These are phyloP conservation scores for Mucor plumbeus DNA, from an alignment of 371 early-diverging fungal species.

Conservation along the genomic window DNA sequence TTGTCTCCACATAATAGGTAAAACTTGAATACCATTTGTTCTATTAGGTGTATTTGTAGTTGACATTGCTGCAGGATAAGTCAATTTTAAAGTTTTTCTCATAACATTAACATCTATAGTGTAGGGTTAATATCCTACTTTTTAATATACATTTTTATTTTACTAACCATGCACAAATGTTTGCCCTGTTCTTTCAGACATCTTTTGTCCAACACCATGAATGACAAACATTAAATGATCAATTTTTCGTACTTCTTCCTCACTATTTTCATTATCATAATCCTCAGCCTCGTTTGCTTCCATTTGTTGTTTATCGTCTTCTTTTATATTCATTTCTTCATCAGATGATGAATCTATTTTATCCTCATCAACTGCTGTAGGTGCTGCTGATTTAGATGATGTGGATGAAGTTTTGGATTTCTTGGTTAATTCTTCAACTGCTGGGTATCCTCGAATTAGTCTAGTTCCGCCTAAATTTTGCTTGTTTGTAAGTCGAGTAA, in stretches of 20 bases:
- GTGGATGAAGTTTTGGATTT: slow-evolving; percentile 9
- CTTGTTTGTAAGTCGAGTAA: slow-evolving; percentile 67
- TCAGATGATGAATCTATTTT: slow-evolving; percentile 7
- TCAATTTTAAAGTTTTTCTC: slow-evolving; percentile 68
- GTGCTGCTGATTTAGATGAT: slow-evolving; percentile 31
- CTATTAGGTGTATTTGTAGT: slow-evolving; percentile 31
- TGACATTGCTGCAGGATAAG: slow-evolving; percentile 39
- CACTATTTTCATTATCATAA: slow-evolving; percentile 55
- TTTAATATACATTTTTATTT: too few species aligned
- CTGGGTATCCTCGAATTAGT: slow-evolving; percentile 76
- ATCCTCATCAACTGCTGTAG: slow-evolving; percentile 33
- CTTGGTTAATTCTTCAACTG: slow-evolving; percentile 59
- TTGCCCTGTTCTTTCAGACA: slow-evolving; percentile 72
- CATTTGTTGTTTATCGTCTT: slow-evolving; percentile 35
- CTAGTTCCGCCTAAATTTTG: slow-evolving; percentile 71
- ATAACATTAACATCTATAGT: slow-evolving; percentile 69
- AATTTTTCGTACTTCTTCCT: slow-evolving; percentile 67
- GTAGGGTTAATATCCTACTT: neutral
- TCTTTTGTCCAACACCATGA: slow-evolving; percentile 85
- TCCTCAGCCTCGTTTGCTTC: slow-evolving; percentile 51
- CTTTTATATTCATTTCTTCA: slow-evolving; percentile 20
- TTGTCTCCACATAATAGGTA: slow-evolving; percentile 86
- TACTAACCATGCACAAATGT: slow-evolving; percentile 74
- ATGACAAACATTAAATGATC: slow-evolving; percentile 82
- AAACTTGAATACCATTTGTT: slow-evolving; percentile 72